Evolutionary conservation across 164 flowering plant genomes (phyloP).

Genomic region (Umbellularia californica): DNA sequence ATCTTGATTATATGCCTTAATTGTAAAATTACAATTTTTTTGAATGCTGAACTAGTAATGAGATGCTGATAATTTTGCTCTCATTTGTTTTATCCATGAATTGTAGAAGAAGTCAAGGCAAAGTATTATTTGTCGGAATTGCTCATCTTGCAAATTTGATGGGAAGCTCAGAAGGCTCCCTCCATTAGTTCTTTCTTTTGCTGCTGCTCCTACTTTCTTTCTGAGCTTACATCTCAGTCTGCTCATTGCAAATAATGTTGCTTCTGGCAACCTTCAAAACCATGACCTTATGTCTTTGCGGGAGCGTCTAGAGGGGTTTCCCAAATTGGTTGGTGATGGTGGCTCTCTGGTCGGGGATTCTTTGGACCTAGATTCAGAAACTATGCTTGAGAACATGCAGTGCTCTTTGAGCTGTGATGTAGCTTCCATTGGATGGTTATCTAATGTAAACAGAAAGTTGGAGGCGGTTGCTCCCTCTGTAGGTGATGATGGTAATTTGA

Average conservation of each 20-base stretch:
- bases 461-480: slow-evolving; percentile 16
- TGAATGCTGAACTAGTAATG: not conserved
- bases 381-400: slow-evolving; percentile 13
- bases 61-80: not conserved
- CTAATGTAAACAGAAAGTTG: slow-evolving; percentile 15
- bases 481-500: slow-evolving; percentile 12
- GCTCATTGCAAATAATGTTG: slow-evolving; percentile 52
- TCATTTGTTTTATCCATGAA: slow-evolving; percentile 29
- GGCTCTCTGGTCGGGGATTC: slow-evolving; percentile 16
- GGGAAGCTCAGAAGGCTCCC: slow-evolving; percentile 38
- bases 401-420: slow-evolving; percentile 12
- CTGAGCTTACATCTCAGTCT: slow-evolving; percentile 66
- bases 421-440: slow-evolving; percentile 16
- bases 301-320: slow-evolving; percentile 20
- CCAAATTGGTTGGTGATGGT: slow-evolving; percentile 19
- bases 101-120: slow-evolving; percentile 28
- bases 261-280: slow-evolving; percentile 31
- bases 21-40: not conserved
- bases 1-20: not conserved
- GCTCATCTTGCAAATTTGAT: slow-evolving; percentile 18
- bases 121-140: slow-evolving; percentile 19
- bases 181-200: slow-evolving; percentile 54
- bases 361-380: slow-evolving; percentile 9
- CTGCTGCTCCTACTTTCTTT: slow-evolving; percentile 67
- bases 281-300: slow-evolving; percentile 20